These are phyloP conservation scores for Phaeoacremonium minimum DNA, from an alignment of 2,329 filamentous ascomycete genomes.

Conservation along the genomic window DNA sequence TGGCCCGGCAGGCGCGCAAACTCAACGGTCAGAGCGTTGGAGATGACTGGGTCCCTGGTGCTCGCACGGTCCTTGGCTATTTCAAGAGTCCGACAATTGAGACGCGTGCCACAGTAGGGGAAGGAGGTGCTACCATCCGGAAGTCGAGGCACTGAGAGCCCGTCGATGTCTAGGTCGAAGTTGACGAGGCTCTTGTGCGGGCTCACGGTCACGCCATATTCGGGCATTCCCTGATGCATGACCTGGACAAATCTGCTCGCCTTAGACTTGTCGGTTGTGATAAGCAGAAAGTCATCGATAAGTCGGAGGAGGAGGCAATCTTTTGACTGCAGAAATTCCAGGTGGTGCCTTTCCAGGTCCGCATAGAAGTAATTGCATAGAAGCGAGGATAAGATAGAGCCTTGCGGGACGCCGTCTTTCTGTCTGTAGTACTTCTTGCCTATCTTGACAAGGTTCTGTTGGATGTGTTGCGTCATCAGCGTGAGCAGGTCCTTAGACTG, in stretches of 20 bases:
- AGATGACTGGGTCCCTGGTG: constrained; percentile 41
- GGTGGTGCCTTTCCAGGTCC: constrained; percentile 67
- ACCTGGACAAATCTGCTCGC: constrained; percentile 69
- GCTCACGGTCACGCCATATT: constrained; percentile 78
- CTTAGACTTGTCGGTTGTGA: constrained; percentile 65
- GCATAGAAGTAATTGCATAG: constrained; percentile 97
- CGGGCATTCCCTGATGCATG: constrained; percentile 75
- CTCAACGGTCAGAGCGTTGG: constrained; percentile 76
- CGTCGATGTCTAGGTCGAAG: constrained; percentile 63
- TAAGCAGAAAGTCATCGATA: constrained; percentile 89
- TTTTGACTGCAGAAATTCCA: constrained; percentile 59
- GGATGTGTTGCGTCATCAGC: constrained; percentile 77
- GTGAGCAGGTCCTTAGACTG: constrained; percentile 56
- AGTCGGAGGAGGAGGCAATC: constrained; percentile 72
- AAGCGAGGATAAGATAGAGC: constrained; percentile 79
- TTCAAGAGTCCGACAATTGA: constrained; percentile 71
- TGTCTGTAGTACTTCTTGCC: constrained; percentile 87
- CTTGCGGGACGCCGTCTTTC: constrained; percentile 86
- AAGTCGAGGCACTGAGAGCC: constrained; percentile 44
- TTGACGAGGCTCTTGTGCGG: constrained; percentile 78
- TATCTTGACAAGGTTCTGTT: constrained; percentile 79
- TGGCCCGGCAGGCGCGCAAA: constrained; percentile 67
- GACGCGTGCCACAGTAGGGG: constrained; percentile 81
- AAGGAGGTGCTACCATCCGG: constrained; percentile 44
- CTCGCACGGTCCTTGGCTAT: constrained; percentile 65